Evolutionary conservation across 1,284 basidiomycete genomes (phyloP), one percentile per base, ranked within the genome.

Genomic region (Heterobasidion occidentale): DNA sequence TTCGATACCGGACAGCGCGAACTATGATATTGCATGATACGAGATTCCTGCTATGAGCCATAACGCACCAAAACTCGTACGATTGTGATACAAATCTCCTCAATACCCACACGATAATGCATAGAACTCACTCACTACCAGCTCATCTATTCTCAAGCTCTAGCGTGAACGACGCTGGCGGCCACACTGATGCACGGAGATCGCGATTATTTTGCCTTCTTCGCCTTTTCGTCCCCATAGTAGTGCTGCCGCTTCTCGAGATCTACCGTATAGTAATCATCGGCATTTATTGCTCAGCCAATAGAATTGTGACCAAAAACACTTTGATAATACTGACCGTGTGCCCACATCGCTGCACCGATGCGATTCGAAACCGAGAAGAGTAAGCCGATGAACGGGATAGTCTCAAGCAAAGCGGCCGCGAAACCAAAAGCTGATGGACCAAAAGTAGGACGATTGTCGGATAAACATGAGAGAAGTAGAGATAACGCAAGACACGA

Each of bases 321-420:
- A 14, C 27, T 34, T 19, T 5, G 35, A 53, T 42, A 34, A 17
- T 33, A 71, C 79, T 20, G 63, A 89, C 88, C 90, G 63, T 88
- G 82, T 7, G 88, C 88, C 90, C 91, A 94, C 92, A 95, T 94
- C 1, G 90, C 91, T 1, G 90, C 90, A 2, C 92, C 92, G 34
- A 94, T 81, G 11, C 90, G 77, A 67, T 94, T 94, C 0, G 91
- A 92, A 35, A 95, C 76, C 0, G 85, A 87, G 67, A 94, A 92
- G 8, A 87, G 70, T 3, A 94, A 71, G 0, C 92, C 92, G 15
- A 92, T 65, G 57, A 94, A 78, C 0, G 92, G 92, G 0, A 93
- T 69, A 4, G 80, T 78, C 71, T 94, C 92, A 0, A 93, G 73
- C 7, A 94, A 69, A 0, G 89, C 82, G 0, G 92, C 90, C 0